These are phyloP conservation scores for Fragaria vesca DNA, from an alignment of 306 rosid genomes.

Conservation along the genomic window DNA sequence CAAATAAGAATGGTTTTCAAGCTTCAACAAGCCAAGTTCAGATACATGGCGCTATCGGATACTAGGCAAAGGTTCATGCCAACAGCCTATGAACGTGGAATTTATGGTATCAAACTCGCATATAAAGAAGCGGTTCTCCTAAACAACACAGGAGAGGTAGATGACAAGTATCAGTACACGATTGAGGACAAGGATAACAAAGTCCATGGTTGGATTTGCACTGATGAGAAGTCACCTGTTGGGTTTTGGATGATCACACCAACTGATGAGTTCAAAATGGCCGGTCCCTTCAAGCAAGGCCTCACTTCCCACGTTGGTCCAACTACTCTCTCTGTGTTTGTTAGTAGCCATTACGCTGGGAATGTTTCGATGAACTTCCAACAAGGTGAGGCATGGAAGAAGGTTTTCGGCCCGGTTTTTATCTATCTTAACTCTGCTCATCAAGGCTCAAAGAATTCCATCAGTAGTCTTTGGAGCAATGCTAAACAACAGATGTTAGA, in stretches of 20 bases:
- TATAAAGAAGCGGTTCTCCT: conserved; percentile 73
- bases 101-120: conserved; percentile 30
- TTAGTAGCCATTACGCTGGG: conserved; percentile 66
- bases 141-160: conserved; percentile 64
- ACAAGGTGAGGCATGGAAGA: conserved; percentile 64
- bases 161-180: conserved; percentile 85
- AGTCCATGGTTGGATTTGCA: conserved; percentile 69
- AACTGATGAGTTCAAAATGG: conserved; percentile 56
- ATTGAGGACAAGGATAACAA: conserved; percentile 38
- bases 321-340: conserved; percentile 62
- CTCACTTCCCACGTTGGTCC: conserved; percentile 91
- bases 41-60: conserved; percentile 65
- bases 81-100: conserved; percentile 28
- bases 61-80: conserved; percentile 68
- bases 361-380: conserved; percentile 30
- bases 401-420: conserved; percentile 17
- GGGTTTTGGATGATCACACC: conserved; percentile 91
- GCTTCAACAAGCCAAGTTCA: conserved; percentile 45
- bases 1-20: conserved; percentile 60
- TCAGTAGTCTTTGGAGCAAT: conserved; percentile 49
- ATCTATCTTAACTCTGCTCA: conserved; percentile 50
- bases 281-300: conserved; percentile 74
- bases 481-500: conserved; percentile 48
- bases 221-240: conserved; percentile 19
- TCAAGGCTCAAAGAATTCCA: not conserved